These are phyloP conservation scores for Cucumis hystrix DNA, from an alignment of 306 rosid genomes.

Conservation along the genomic window DNA sequence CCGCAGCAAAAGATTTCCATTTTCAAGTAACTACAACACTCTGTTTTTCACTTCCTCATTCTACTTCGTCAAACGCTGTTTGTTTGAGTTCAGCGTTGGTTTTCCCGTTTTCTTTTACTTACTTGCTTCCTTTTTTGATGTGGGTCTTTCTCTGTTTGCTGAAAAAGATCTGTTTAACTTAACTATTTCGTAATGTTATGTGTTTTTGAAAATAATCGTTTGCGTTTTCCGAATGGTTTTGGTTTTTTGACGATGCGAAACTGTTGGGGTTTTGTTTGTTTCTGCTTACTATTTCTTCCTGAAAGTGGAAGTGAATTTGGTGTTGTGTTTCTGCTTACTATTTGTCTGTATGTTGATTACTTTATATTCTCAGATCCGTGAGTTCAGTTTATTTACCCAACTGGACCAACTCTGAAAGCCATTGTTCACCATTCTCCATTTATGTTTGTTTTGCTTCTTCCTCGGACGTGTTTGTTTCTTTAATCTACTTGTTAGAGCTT, in stretches of 20 bases:
- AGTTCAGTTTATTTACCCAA: background rate
- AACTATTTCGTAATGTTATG: background rate
- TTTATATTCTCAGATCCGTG: constrained; percentile 3
- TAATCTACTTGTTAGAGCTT: background rate
- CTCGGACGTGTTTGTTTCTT: background rate
- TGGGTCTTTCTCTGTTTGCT: background rate
- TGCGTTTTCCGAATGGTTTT: background rate
- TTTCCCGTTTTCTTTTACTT: background rate
- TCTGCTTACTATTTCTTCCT: background rate
- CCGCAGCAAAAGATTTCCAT: background rate
- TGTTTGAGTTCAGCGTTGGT: background rate
- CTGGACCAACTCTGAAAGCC: background rate
- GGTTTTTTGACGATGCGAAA: background rate
- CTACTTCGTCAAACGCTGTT: background rate
- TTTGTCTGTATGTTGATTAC: background rate
- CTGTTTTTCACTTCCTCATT: background rate
- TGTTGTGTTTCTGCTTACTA: background rate
- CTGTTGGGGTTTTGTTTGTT: background rate
- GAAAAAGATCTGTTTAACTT: background rate
- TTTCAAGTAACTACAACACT: background rate
- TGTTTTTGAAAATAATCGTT: background rate
- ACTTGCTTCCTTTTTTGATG: background rate
- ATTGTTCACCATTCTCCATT: constrained; percentile 1
- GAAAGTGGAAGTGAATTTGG: background rate
- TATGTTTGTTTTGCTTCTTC: background rate